Evolutionary conservation across 768 basidiomycete genomes (phyloP).

Genomic region (Kwoniella heveanensis): DNA sequence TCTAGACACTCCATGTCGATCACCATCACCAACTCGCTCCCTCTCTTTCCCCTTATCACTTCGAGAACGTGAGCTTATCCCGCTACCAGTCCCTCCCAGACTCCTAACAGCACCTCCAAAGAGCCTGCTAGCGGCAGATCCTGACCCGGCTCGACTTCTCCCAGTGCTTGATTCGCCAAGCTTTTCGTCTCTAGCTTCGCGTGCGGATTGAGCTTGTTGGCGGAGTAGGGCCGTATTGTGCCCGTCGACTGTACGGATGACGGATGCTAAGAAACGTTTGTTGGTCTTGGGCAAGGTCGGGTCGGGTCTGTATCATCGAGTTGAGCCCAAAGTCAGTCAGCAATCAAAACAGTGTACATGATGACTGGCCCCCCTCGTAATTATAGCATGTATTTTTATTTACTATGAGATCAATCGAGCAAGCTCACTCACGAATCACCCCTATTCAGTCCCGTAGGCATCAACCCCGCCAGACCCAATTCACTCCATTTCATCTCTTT

Average conservation of each 20-base stretch:
- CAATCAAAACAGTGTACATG: no score
- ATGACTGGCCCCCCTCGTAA: no score
- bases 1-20: no score
- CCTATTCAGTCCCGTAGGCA: slow-evolving; percentile 46
- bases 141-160: slow-evolving; percentile 5
- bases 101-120: slow-evolving; percentile 49
- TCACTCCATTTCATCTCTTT: slow-evolving; percentile 77
- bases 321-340: background rate
- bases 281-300: slow-evolving; percentile 71
- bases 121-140: slow-evolving; percentile 21
- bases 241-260: slow-evolving; percentile 91
- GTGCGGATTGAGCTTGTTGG: slow-evolving; percentile 54
- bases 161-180: slow-evolving; percentile 20
- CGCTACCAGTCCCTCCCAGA: slow-evolving; percentile 22
- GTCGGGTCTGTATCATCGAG: slow-evolving; percentile 61
- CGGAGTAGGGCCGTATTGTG: slow-evolving; percentile 79
- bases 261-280: slow-evolving; percentile 61
- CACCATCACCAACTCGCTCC: no score
- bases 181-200: slow-evolving; percentile 35
- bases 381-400: no score
- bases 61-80: no score
- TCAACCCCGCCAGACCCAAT: slow-evolving; percentile 76
- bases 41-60: slow-evolving; percentile 24
- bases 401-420: background rate
- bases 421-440: slow-evolving; percentile 37